These are phyloP conservation scores for Fonsecaea monophora DNA, from an alignment of 2,329 filamentous ascomycete genomes.

Conservation along the genomic window DNA sequence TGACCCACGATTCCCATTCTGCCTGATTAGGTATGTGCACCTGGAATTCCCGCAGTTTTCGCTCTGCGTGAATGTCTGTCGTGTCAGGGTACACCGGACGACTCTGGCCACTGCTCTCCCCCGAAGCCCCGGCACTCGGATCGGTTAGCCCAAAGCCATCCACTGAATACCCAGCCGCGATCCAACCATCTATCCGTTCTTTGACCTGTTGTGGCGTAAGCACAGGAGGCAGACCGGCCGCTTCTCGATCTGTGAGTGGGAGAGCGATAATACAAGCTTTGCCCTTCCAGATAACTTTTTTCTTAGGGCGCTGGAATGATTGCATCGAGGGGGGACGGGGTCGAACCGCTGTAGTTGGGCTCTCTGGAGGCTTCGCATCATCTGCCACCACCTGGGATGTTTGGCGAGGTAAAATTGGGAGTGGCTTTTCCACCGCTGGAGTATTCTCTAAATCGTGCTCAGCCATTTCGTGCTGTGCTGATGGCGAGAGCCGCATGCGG, in stretches of 20 bases:
- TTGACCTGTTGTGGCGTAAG: slow-evolving; percentile 50
- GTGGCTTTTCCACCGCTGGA: slow-evolving; percentile 17
- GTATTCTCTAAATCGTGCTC: slow-evolving; percentile 16
- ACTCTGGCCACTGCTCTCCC: slow-evolving; percentile 46
- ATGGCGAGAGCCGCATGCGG: slow-evolving; percentile 17
- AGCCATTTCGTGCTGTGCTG: slow-evolving; percentile 20
- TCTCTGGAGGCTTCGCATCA: slow-evolving; percentile 21
- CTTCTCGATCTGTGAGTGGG: slow-evolving; percentile 71
- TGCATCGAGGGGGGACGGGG: slow-evolving; percentile 55
- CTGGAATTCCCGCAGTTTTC: slow-evolving; percentile 43
- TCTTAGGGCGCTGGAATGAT: slow-evolving; percentile 59
- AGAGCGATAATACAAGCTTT: slow-evolving; percentile 76
- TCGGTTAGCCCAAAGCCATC: slow-evolving; percentile 49
- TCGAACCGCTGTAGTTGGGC: slow-evolving; percentile 45
- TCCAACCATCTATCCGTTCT: slow-evolving; percentile 49
- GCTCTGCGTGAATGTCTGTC: slow-evolving; percentile 47
- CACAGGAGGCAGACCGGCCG: slow-evolving; percentile 53
- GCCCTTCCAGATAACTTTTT: slow-evolving; percentile 76
- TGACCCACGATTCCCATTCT: slow-evolving; percentile 79
- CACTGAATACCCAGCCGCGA: slow-evolving; percentile 52
- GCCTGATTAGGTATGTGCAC: slow-evolving; percentile 55
- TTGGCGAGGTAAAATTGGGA: slow-evolving; percentile 20
- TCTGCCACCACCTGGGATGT: slow-evolving; percentile 15
- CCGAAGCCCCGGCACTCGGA: background rate
- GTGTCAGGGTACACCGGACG: slow-evolving; percentile 53